A percentile compares a stretch with the other conserved stretches of the same genome.
Conservation (phyloP, 2,329 filamentous ascomycete genomes). For the Rhytidhysteron rufulum region DNA sequence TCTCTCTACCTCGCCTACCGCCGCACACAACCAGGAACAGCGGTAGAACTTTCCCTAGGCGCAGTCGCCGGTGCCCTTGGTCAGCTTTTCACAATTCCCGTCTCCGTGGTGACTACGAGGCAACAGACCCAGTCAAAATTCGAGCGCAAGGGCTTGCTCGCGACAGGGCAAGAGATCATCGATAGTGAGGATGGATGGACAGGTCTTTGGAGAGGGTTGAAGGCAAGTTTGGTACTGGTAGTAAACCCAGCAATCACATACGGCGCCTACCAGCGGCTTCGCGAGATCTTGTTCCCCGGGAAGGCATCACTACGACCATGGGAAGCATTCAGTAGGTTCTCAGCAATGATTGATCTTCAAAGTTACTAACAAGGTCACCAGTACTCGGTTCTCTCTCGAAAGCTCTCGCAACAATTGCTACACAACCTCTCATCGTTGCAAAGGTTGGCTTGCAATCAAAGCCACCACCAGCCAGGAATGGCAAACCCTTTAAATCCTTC, state of each 20-base stretch:
- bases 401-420: conserved; percentile 82
- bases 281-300: conserved; percentile 71
- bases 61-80: conserved; percentile 86
- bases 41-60: conserved; percentile 77
- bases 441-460: conserved; percentile 96
- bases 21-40: conserved; percentile 68
- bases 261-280: conserved; percentile 88
- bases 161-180: conserved; percentile 84
- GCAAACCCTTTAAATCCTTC: conserved; percentile 91
- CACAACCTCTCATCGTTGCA: conserved; percentile 93
- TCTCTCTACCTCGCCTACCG: conserved; percentile 66
- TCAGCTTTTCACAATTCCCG: conserved; percentile 93
- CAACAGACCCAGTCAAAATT: conserved; percentile 88
- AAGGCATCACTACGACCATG: conserved; percentile 71
- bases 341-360: conserved; percentile 3
- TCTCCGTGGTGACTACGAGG: conserved; percentile 90
- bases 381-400: conserved; percentile 93
- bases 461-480: conserved; percentile 76
- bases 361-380: conserved; percentile 33
- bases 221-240: conserved; percentile 91
- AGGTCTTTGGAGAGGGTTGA: conserved; percentile 91
- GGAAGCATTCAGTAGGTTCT: conserved; percentile 82
- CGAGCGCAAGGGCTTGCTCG: conserved; percentile 81
- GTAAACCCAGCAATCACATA: conserved; percentile 98
- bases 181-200: conserved; percentile 83